phyloP scores from a whole-genome alignment of 2,329 filamentous ascomycete species.

The Apiospora malaysiana region DNA sequence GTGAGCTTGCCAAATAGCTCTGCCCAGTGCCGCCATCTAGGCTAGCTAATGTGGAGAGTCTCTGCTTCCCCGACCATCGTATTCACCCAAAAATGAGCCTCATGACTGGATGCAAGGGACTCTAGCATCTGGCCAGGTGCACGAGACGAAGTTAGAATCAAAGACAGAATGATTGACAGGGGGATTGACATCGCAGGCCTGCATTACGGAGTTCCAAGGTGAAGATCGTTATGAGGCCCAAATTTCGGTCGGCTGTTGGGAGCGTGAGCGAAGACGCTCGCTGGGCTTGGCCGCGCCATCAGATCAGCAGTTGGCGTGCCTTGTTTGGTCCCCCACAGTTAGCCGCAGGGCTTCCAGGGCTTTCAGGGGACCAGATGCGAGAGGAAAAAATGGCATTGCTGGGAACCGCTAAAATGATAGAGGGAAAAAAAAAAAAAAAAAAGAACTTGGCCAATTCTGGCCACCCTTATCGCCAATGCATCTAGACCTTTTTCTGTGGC shows the following conservation, averaged over 20 bases:
- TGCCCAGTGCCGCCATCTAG: too few relatives aligned
- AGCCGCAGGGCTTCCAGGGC: not conserved
- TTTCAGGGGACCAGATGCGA: too few relatives aligned
- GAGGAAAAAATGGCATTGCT: not conserved
- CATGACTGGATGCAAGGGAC: not conserved
- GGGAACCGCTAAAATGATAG: not conserved
- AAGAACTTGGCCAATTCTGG: not conserved
- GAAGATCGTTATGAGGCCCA: slow-evolving; percentile 9
- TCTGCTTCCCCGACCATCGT: not conserved
- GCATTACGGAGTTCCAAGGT: not conserved
- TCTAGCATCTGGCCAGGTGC: not conserved
- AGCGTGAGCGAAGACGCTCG: not conserved
- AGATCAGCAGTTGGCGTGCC: not conserved
- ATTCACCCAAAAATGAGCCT: not conserved
- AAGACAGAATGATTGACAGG: not conserved
- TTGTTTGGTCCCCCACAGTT: not conserved
- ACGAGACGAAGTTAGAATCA: not conserved
- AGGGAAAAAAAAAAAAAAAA: too few relatives aligned
- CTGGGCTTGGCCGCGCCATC: too few relatives aligned
- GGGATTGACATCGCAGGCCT: not conserved
- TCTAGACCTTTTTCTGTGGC: not conserved
- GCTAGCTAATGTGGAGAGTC: not conserved
- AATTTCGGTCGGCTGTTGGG: not conserved
- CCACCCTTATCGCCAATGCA: not conserved
- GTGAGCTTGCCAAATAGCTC: not conserved